Evolutionary conservation across 352 stramenopile species (phyloP), one percentile per base, ranked within the genome.

Genomic region (Globisporangium uncinulatum): DNA sequence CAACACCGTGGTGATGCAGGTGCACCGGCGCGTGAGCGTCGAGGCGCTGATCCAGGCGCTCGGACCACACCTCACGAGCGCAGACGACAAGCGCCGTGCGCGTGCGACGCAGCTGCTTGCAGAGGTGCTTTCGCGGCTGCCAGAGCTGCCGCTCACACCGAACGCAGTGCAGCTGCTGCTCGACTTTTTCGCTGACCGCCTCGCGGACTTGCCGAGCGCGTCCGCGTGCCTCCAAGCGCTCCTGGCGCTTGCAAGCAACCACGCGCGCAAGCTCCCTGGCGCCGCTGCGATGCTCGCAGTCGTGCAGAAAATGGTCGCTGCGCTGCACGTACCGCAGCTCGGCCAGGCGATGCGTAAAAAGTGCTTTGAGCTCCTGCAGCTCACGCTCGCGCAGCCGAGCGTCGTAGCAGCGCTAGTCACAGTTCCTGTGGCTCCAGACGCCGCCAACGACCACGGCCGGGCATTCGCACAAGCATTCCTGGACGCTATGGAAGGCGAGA

Each of bases 1-100:
- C 37, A 95, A 95, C 69, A 92, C 79, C n/a, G 70, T 95, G 42
- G 70, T 95, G 24, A 93, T 95, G 83, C 83, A 93, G 56, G 77
- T 93, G 51, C 83, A 95, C 51, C 83, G 85, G 47, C 74, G 75
- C 21, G 76, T 90, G 56, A 75, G 62, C 20, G 82, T 95, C 50
- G 83, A 95, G 70, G 65, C 74, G 65, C 75, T 95, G 29, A 89
- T 95, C 62, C 74, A 92, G 66, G 71, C 76, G 56, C 70, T 95
- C n/a, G 83, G 82, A 10, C 56, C 62, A 17, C 73, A 80, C 59
- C 69, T 95, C 45, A 95, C 85, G 42, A 86, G 55, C 65, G 64
- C 62, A 0, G 80, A 95, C 65, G 83, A 93, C 77, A 92, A 92
- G 54, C 73, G 85, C 31, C 84, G 88, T 48, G 71, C 81, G 29